Evolutionary conservation across 2,329 filamentous ascomycete species (phyloP).

Genomic region (Cytospora schulzeri): DNA sequence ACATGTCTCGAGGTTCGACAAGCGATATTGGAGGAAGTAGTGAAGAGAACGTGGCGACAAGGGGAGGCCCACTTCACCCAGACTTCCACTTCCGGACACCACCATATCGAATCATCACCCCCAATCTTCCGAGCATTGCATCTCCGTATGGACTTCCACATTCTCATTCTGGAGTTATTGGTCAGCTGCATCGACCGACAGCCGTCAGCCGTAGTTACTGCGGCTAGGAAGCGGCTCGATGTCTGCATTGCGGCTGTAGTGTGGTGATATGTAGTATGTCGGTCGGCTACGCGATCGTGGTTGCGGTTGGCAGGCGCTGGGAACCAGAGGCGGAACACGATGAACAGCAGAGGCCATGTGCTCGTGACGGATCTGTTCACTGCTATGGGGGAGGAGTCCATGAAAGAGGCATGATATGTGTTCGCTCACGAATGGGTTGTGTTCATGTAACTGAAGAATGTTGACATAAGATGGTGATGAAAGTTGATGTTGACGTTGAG

Average conservation of each 20-base stretch:
- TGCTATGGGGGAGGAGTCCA: too few relatives aligned
- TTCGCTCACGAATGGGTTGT: background rate
- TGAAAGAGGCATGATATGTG: too few relatives aligned
- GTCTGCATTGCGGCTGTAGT: background rate
- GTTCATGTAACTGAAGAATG: background rate
- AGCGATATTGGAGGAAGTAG: background rate
- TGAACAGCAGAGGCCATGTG: background rate
- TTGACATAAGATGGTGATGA: too few relatives aligned
- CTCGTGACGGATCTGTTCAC: too few relatives aligned
- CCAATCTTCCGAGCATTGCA: background rate
- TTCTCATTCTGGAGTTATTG: slow-evolving; percentile 9
- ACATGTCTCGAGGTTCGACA: background rate
- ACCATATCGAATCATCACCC: background rate
- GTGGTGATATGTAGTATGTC: too few relatives aligned
- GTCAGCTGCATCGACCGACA: background rate
- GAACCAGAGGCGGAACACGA: background rate
- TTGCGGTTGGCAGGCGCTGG: background rate
- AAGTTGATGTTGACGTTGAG: background rate
- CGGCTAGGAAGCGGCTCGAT: background rate
- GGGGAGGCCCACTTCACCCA: background rate
- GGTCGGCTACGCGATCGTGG: too few relatives aligned
- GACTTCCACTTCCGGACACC: background rate
- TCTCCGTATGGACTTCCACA: slow-evolving; percentile 6
- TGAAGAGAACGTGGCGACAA: background rate
- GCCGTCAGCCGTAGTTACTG: background rate